phyloP scores from a whole-genome alignment of 2,329 filamentous ascomycete genomes.

The Dothiorella sarmentorum region DNA sequence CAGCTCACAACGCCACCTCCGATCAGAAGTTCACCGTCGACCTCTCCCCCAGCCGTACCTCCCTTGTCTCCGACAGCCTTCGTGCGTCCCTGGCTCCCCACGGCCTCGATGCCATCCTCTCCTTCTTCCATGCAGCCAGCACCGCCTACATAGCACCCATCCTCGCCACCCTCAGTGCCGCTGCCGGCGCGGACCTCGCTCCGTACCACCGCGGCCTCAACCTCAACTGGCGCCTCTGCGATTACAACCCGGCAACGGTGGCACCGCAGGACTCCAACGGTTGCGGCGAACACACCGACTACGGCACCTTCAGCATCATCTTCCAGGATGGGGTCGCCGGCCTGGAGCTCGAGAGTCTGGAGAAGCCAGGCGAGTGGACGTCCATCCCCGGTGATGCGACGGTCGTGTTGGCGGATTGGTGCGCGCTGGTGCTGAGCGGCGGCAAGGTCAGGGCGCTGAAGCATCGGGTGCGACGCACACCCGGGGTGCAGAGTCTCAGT shows the following conservation, averaged over 20 bases:
- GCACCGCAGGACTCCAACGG: not conserved
- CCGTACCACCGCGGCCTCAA: not conserved
- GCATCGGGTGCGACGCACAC: conserved; percentile 10
- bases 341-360: not conserved
- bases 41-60: not conserved
- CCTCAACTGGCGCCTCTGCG: conserved; percentile 7
- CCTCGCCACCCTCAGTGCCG: not conserved
- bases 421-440: conserved; percentile 1
- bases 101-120: not conserved
- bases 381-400: not conserved
- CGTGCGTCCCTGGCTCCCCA: not conserved
- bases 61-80: not conserved
- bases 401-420: not conserved
- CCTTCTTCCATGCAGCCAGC: conserved; percentile 4
- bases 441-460: not conserved
- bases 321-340: conserved; percentile 7
- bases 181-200: not conserved
- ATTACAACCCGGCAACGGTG: not conserved
- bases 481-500: not conserved
- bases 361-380: not conserved
- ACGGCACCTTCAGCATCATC: conserved; percentile 17
- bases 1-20: not conserved
- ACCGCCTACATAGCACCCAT: not conserved
- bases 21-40: conserved; percentile 13
- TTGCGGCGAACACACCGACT: conserved; percentile 4